Evolutionary conservation across 1,139 yeast genomes (phyloP), one percentile per base, ranked within the genome.

Genomic region (Pneumocystis wakefieldiae): DNA sequence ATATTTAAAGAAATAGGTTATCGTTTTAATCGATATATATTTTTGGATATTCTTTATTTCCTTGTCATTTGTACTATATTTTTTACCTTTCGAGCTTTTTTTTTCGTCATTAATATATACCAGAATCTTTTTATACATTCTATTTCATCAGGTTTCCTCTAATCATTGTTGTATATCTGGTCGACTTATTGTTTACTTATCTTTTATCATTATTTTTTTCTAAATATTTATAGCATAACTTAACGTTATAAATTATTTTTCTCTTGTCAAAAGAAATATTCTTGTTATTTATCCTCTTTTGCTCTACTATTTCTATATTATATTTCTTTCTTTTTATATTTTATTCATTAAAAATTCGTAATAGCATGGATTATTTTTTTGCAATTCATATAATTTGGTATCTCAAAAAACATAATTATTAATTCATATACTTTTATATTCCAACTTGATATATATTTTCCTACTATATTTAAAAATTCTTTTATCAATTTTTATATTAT

Each of bases 281-380:
- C 76, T 88, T 67, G 94, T 95, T 17, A 79, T 86, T 14, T 87
- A 85, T 70, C 96, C 95, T 0, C 84, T 88, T n/a, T 85, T 83
- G 1, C 77, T 88, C 66, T 83, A 87, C 72, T 88, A 85, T 72
- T 64, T 64, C 48, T 41, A 29, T 41, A 41, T 41, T 17, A 41
- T 24, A 41, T 8, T 41, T n/a, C 19, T 17, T n/a, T 41, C 17
- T 41, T 17, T 41, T 17, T 41, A 17, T 41, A 41, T 41, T 17
- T 24, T 41, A 41, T 8, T 32, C 35, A 41, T 41, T 41, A 41
- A 17, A 41, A 41, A 41, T 41, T 41, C 17, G 63, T 63, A 28
- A 48, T 64, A 42, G 59, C 64, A 6, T 64, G 66, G 66, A 64
- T 63, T 15, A 61, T 64, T 24, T 41, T 41, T 41, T 41, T 41